Evolutionary conservation across 352 stramenopile species (phyloP), one percentile per base, ranked within the genome.

Genomic region (Phytophthora sojae): DNA sequence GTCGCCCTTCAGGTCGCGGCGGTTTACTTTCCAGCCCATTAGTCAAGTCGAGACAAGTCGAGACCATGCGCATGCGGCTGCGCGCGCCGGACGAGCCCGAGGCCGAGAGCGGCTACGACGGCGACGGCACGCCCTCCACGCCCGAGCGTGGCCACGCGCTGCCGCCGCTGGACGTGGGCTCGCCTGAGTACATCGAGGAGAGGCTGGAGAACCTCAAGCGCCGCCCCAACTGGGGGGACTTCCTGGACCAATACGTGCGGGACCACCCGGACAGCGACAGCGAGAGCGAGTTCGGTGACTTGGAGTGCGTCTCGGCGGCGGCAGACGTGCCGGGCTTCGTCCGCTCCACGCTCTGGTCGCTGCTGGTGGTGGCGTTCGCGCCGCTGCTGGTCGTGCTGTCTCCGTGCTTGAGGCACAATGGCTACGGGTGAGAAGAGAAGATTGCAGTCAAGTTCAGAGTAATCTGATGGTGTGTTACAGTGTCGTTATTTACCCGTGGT

Each of bases 201-300:
- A 86, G 89, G 15, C 76, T 96, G 57, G 89, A 96, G 64, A 96
- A 96, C 79, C 83, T 96, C 72, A 96, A 96, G 76, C 81, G 86
- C 49, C 85, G 81, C 42, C 84, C 77, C 7, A 83, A 77, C 25
- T 93, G 83, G 83, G 63, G 47, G 21, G 52, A 83, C 57, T 96
- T 79, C 50, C 68, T 96, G 51, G 86, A 96, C 67, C 76, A 92
- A 52, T 96, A 94, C 69, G 89, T 96, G 42, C 50, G 80, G 35
- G 73, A 80, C 11, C 75, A 89, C 57, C 68, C 85, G 37, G 71
- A 77, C 64, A 82, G 77, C 42, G 66, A 80, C 29, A 82, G 68
- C 23, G 71, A 83, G 12, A 69, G 64, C 23, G 86, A 92, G 19
- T 57, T 70, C 42, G 72, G 75, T 23, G 75, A 83, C 2, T 67